Evolutionary conservation across 345 rosid species (phyloP), one percentile per base, ranked within the genome.

Genomic region (Aquilaria malaccensis): DNA sequence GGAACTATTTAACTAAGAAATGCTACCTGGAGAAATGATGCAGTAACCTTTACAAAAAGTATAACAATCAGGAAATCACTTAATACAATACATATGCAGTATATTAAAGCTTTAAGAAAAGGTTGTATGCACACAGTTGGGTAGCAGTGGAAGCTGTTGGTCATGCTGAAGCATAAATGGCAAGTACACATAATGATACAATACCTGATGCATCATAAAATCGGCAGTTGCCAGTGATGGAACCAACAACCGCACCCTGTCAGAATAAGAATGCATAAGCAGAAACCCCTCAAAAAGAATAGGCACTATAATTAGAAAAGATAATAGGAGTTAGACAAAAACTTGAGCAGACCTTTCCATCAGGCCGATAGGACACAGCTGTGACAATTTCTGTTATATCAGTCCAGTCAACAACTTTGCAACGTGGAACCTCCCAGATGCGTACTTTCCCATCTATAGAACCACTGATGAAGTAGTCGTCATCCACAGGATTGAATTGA

Each of bases 381-480:
- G 85, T 77, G 51, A 80, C 76, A 53, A 80, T 80, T 48, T 80
- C 74, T 14, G 55, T 68, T 51, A 77, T 50, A 46, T 77, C 80
- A 45, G 58, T 80, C 79, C 80, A 80, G 58, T 70, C 81, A 72
- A 77, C 76, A 66, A 80, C 81, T 60, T 62, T 72, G 59, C 80
- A 65, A 62, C 64, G 69, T 54, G 70, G 41, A 67, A 72, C 52
- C 55, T 49, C 66, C 80, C 76, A 75, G 55, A 76, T 67, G 46
- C 80, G 76, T 29, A 76, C 69, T 67, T 83, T 83, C 54, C 88
- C 83, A 53, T 83, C 88, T 53, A 83, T 70, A 31, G 88, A 83
- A 52, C 88, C 85, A 58, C 85, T 83, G 37, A 81, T 61, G 75
- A 81, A 81, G 74, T 64, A 71, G 54, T 79, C 64, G 67, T 73